Base-by-base conservation (phyloP, 371 early-diverging fungal genomes). In the Mortierella sp. region DNA sequence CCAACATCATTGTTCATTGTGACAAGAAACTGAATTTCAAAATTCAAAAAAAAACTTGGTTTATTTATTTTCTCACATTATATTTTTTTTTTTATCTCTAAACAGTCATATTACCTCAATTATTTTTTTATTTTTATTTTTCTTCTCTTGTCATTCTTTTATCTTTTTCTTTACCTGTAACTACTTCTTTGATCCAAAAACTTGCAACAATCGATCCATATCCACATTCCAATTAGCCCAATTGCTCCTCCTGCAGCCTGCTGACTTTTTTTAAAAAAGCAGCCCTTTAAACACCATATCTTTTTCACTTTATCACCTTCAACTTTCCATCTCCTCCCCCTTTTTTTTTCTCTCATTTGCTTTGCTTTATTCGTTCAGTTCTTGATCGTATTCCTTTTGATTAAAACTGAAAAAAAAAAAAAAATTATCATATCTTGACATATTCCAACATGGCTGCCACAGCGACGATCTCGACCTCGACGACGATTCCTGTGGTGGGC, bases 391-490 rank as follows among this genome's bases (percentile, higher is more conserved):
- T 10, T 40, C 68, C 53, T 28, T 72, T 61, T 53, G 66, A 43
- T 66, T 43, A 61, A 42, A 3, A 22, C 22, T 23, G n/a, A n/a
- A n/a, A n/a, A n/a, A n/a, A n/a, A n/a, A n/a, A n/a, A n/a, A n/a
- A n/a, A n/a, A n/a, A n/a, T n/a, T n/a, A n/a, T 28, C 23, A 32
- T n/a, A 22, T 19, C 49, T 34, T 22, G 40, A 28, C 29, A 35
- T 43, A 47, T n/a, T 45, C 22, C 54, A 65, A 69, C 63, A 78
- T 78, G 79, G 79, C 79, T 72, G 62, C 79, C 79, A 78, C 79
- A 72, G 73, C 79, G 70, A 78, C 79, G 66, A 78, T 73, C 66
- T 78, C 79, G 73, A n/a, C 79, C 59, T 65, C 79, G 64, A 78
- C 69, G 63, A 66, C 70, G 57, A 62, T 51, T 53, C 66, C 78